Evolutionary conservation across 495 filamentous ascomycete genomes (phyloP), one percentile per base, ranked within the genome.

Genomic region (Lasiosphaeria miniovina): DNA sequence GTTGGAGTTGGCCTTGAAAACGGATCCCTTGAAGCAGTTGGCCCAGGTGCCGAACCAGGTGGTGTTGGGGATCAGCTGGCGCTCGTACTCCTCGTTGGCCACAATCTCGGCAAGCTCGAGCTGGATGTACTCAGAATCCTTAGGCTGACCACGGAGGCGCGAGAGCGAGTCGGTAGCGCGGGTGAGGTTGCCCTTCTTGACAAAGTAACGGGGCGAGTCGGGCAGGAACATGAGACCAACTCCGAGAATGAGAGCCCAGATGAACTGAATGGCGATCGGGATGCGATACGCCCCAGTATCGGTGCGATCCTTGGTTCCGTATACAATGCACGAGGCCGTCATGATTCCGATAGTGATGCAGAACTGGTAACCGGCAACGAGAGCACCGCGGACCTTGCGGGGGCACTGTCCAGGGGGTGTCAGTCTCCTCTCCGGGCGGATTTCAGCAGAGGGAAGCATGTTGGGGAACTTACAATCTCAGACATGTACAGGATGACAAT

Each of bases 81-180:
- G 72, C 73, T 93, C 90, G 68, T 88, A 89, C 69, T 93, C 88
- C 73, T 92, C 84, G 77, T 90, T 91, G 64, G 89, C 88, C 60
- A 88, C 82, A 66, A 95, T 91, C 75, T 95, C 90, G 32, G 86
- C 77, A 12, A 93, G 82, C 64, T 95, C 90, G 49, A 81, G 78
- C 66, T 86, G 71, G 64, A 94, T 73, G 64, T 82, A 80, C 5
- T 86, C 78, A 61, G 88, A 84, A 34, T 87, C 84, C 46, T 80
- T 49, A 36, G 85, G 77, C 62, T 91, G 80, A 59, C 86, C 82
- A 59, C 90, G 88, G 38, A 94, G 83, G 62, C 81, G 82, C 36
- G 82, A 73, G 34, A 94, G 84, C 0, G 86, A 69, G 54, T 77
- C 77, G 58, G 81, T 78, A 41, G 90, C 90, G 41, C 72, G 71